These are phyloP conservation scores for Fonsecaea erecta DNA, from an alignment of 2,329 filamentous ascomycete species.

Conservation along the genomic window DNA sequence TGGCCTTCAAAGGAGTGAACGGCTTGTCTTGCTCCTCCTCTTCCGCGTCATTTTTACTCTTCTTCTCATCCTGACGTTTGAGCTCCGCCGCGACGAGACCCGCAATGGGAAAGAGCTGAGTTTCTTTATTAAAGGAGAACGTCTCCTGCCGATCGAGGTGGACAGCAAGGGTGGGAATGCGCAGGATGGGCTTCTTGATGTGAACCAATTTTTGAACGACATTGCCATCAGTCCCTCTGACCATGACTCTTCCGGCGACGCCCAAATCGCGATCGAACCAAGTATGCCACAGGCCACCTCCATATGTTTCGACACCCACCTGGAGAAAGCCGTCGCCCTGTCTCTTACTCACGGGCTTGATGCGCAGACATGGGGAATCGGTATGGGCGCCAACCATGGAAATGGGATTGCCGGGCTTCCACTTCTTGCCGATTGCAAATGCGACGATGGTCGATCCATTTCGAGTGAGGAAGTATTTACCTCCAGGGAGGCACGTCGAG, in stretches of 20 bases:
- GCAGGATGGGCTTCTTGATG: slow-evolving; percentile 84
- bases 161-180: slow-evolving; percentile 91
- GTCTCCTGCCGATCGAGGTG: slow-evolving; percentile 85
- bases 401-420: slow-evolving; percentile 88
- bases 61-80: slow-evolving; percentile 66
- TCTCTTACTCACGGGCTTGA: slow-evolving; percentile 95
- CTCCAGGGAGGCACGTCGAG: slow-evolving; percentile 76
- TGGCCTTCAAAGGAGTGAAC: slow-evolving; percentile 76
- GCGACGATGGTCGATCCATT: slow-evolving; percentile 91
- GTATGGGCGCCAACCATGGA: slow-evolving; percentile 95
- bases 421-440: slow-evolving; percentile 87
- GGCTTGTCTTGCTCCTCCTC: slow-evolving; percentile 50
- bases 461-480: slow-evolving; percentile 94
- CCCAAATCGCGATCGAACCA: slow-evolving; percentile 97
- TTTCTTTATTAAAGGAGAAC: slow-evolving; percentile 97
- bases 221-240: slow-evolving; percentile 71
- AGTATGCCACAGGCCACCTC: slow-evolving; percentile 95
- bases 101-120: slow-evolving; percentile 89
- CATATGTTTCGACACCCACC: slow-evolving; percentile 95
- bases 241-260: slow-evolving; percentile 85
- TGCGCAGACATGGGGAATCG: slow-evolving; percentile 85
- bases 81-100: slow-evolving; percentile 86
- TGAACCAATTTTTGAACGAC: slow-evolving; percentile 86
- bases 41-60: slow-evolving; percentile 44
- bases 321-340: slow-evolving; percentile 85